phyloP scores from a whole-genome alignment of 768 basidiomycete species.

The Rhodotorula kratochvilovae region DNA sequence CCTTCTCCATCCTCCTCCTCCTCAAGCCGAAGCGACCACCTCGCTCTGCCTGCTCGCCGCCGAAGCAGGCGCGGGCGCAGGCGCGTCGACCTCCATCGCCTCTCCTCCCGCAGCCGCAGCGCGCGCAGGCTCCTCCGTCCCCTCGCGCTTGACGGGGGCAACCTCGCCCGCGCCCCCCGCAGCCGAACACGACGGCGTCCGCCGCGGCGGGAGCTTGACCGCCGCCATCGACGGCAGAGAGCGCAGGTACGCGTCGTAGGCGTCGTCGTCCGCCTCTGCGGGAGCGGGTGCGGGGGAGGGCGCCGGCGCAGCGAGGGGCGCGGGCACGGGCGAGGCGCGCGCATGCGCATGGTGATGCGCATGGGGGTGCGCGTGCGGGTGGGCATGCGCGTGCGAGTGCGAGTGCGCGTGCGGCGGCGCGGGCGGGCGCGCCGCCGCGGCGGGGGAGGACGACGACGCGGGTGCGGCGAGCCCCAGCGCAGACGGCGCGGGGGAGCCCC shows the following conservation, averaged over 20 bases:
- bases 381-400: neutral
- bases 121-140: neutral
- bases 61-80: too few species aligned
- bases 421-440: neutral
- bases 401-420: neutral
- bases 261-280: conserved; percentile 2
- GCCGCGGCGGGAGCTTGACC: conserved; percentile 19
- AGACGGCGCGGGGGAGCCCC: too few species aligned
- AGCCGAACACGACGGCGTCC: too few species aligned
- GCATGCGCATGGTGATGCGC: neutral
- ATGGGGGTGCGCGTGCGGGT: neutral
- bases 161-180: neutral
- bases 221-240: conserved; percentile 19
- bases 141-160: neutral
- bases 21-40: too few species aligned
- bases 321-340: neutral
- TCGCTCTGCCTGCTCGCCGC: too few species aligned
- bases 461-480: neutral
- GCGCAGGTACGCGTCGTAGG: conserved; percentile 28
- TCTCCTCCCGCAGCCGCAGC: neutral
- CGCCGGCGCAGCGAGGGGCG: neutral
- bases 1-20: too few species aligned
- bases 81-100: neutral
- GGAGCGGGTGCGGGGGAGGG: neutral
- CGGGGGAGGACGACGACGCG: neutral